phyloP scores from a whole-genome alignment of 78 protist genomes.

The Monocercomonoides exilis region DNA sequence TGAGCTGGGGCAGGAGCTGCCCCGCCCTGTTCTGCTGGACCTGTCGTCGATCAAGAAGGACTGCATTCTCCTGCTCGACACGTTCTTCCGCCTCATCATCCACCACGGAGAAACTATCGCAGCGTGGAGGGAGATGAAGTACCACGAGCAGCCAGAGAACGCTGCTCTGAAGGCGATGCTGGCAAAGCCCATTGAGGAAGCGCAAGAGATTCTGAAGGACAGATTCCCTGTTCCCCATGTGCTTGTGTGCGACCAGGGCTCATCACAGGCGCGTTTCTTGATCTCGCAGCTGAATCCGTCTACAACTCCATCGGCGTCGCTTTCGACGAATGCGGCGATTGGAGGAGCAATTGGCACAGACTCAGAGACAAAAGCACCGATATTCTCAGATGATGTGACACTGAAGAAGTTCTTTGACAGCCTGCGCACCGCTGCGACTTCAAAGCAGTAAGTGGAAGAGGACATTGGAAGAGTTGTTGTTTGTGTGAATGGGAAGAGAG shows the following conservation, averaged over 20 bases:
- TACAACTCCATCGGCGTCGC: not conserved
- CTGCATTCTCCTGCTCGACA: slow-evolving; percentile 25
- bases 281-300: slow-evolving; percentile 31
- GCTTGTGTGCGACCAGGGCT: slow-evolving; percentile 7
- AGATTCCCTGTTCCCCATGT: slow-evolving; percentile 21
- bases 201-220: slow-evolving; percentile 13
- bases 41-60: not conserved
- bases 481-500: no score
- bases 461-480: not conserved
- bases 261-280: slow-evolving; percentile 28
- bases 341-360: not conserved
- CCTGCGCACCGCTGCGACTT: no score
- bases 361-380: not conserved
- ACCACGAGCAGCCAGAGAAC: not conserved
- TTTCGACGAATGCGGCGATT: not conserved
- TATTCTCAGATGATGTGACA: slow-evolving; percentile 27
- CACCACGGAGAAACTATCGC: not conserved
- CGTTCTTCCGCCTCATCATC: slow-evolving; percentile 23
- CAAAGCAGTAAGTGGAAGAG: not conserved
- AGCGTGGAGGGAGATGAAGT: not conserved
- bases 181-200: slow-evolving; percentile 9
- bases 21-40: slow-evolving; percentile 22
- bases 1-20: not conserved
- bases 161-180: not conserved
- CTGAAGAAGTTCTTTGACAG: slow-evolving; percentile 20